Conservation (phyloP, 768 basidiomycete species). For the Rhizopogon vulgaris region DNA sequence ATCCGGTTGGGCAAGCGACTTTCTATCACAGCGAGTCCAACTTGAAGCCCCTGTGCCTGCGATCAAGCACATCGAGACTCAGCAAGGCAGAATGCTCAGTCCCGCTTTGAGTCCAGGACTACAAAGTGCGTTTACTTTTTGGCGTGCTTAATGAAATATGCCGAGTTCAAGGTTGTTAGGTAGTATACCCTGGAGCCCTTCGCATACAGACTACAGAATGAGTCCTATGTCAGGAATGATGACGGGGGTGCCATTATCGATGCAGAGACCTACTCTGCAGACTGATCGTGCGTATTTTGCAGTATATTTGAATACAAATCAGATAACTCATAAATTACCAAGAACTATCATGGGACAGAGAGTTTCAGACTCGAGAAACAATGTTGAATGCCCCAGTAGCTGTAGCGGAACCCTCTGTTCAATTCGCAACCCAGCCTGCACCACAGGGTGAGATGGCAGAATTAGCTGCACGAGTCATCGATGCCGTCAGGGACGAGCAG, state of each 20-base stretch:
- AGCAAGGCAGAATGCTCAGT: constrained; percentile 8
- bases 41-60: background rate
- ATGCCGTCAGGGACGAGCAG: constrained; percentile 66
- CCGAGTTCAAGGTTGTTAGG: constrained; percentile 17
- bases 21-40: constrained; percentile 27
- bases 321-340: background rate
- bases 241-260: constrained; percentile 10
- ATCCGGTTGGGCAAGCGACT: constrained; percentile 61
- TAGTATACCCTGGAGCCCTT: constrained; percentile 35
- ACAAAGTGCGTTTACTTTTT: constrained; percentile 13
- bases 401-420: background rate
- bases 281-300: constrained; percentile 37
- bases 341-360: constrained; percentile 51
- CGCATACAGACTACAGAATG: constrained; percentile 31
- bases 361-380: constrained; percentile 54
- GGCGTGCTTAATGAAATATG: background rate
- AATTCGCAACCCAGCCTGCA: constrained; percentile 3
- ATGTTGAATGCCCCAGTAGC: constrained; percentile 19
- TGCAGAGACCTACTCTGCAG: constrained; percentile 20
- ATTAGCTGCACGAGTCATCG: constrained; percentile 72
- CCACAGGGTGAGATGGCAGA: constrained; percentile 64
- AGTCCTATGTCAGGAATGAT: constrained; percentile 31
- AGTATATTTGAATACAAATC: background rate
- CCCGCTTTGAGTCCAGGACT: constrained; percentile 1
- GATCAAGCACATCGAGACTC: constrained; percentile 7